These are phyloP conservation scores for Linnemannia zychae DNA, from an alignment of 192 early-diverging fungal species.

Conservation along the genomic window DNA sequence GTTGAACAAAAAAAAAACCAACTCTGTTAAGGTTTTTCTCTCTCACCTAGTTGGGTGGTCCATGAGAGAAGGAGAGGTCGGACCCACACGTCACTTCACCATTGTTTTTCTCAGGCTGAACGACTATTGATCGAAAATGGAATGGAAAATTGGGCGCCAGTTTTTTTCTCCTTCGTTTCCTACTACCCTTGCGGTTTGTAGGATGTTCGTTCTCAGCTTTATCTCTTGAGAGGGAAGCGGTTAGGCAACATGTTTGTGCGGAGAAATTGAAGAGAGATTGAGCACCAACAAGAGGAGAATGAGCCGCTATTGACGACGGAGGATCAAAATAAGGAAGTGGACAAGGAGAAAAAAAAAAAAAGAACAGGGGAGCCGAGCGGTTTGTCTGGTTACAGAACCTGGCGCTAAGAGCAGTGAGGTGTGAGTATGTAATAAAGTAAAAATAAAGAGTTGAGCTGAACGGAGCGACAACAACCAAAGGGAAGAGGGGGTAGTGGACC, in stretches of 20 bases:
- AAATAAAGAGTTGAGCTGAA: too few relatives aligned
- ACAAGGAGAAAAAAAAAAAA: background rate
- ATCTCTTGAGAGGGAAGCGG: background rate
- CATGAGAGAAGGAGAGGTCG: background rate
- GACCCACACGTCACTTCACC: background rate
- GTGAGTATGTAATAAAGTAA: too few relatives aligned
- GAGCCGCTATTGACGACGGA: constrained; percentile 8
- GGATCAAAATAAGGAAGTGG: background rate
- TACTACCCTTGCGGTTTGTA: background rate
- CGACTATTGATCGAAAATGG: background rate
- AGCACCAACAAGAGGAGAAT: constrained; percentile 3
- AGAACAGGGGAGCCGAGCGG: background rate
- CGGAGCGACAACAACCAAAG: background rate
- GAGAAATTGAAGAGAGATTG: background rate
- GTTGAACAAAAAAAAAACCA: too few relatives aligned
- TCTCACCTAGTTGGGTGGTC: background rate
- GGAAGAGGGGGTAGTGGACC: background rate
- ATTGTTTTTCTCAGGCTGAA: background rate
- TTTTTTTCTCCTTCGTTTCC: constrained; percentile 5
- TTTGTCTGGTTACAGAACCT: background rate
- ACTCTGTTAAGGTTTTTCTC: background rate
- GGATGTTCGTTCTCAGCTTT: background rate
- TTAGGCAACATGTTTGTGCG: background rate
- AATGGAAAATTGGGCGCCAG: constrained; percentile 3
- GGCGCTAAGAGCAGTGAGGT: too few relatives aligned